Base-by-base conservation (phyloP, 2,329 filamentous ascomycete species). In the Colletotrichum coccodes region DNA sequence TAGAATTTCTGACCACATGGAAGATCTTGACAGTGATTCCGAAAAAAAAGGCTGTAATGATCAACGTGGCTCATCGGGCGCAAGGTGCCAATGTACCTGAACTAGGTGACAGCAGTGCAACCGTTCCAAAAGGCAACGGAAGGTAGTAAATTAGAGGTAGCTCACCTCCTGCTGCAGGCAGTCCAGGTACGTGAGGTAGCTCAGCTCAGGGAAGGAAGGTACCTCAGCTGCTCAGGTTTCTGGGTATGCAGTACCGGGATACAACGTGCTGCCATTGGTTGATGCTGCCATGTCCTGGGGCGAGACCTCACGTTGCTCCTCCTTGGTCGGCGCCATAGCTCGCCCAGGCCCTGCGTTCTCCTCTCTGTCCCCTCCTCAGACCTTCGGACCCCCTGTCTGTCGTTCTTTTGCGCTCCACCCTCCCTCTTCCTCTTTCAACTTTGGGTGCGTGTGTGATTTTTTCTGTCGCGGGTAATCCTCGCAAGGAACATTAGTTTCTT, bases 361-460 rank as follows among this genome's bases (percentile, higher is more conserved):
- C 40, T 58, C 52, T 21, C n/a, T 36, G 53, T 28, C 36, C 26
- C 53, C 38, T 21, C 8, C 36, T 30, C 40, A 54, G 26, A 23
- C 32, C 40, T 59, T 12, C 36, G 28, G 5, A 18, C 11, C 47
- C 52, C 42, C 42, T 63, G 38, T 50, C 52, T 30, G 12, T 44
- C 42, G 34, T 36, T 64, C 46, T 64, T 46, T 64, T 60, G 14
- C 60, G 46, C 57, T 69, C 42, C 50, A 53, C 30, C 47, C 11
- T 46, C 53, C 44, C n/a, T 52, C 42, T 56, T 34, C 47, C 16
- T 34, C 44, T 60, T 30, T 32, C 26, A 21, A 32, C 40, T 40
- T 46, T n/a, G n/a, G n/a, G n/a, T n/a, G n/a, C n/a, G 26, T 21
- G 26, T 21, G 26, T 46, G 18, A 6, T 56, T 28, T 56, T 28